Percentiles rank a stretch among this genome's conserved stretches.
These are phyloP conservation scores for Microbotryomycetes sp. DNA, from an alignment of 1,284 basidiomycete genomes.

Conservation along the genomic window DNA sequence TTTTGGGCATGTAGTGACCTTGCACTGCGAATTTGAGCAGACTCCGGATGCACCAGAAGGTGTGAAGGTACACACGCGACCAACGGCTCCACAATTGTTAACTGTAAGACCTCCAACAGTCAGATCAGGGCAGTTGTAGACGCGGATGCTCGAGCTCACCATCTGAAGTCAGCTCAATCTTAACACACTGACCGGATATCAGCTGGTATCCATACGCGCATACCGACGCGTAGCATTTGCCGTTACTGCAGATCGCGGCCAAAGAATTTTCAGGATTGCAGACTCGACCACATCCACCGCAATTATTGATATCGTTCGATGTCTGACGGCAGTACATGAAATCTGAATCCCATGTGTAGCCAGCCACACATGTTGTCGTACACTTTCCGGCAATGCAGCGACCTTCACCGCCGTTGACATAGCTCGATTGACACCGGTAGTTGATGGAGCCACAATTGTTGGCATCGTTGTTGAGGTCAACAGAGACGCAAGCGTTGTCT, in stretches of 20 bases:
- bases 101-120: background rate
- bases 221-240: background rate
- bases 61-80: constrained; percentile 17
- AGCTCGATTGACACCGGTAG: background rate
- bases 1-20: background rate
- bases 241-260: constrained; percentile 6
- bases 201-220: background rate
- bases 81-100: constrained; percentile 16
- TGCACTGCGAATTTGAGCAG: constrained; percentile 49
- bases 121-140: background rate
- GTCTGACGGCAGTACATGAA: background rate
- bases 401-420: background rate
- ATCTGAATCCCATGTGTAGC: background rate
- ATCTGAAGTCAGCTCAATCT: background rate
- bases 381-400: background rate
- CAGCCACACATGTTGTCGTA: background rate
- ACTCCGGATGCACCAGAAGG: background rate
- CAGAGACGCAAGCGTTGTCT: background rate
- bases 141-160: constrained; percentile 4
- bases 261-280: background rate
- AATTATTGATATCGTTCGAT: constrained; percentile 8
- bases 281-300: constrained; percentile 1
- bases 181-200: background rate
- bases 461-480: background rate
- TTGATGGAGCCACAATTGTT: background rate